Percentiles rank a stretch among this genome's conserved stretches.
Evolutionary conservation across 2,329 filamentous ascomycete genomes (phyloP).

Genomic region (Dactylellina haptotyla): DNA sequence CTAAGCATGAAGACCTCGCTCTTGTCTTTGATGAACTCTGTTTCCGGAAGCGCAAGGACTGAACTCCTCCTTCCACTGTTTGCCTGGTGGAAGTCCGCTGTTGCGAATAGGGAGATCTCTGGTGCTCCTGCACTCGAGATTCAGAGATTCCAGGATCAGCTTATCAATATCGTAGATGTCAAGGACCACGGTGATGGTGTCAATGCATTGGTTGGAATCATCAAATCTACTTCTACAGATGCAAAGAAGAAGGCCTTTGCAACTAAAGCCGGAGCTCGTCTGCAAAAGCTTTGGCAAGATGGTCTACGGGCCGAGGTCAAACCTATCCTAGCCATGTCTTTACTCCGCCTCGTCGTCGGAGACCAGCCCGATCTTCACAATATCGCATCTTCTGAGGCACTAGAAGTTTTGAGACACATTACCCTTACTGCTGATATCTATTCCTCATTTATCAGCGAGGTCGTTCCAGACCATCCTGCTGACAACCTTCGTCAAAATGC

Average conservation of each 20-base stretch:
- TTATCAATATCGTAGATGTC: slow-evolving; percentile 67
- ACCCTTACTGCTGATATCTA: slow-evolving; percentile 67
- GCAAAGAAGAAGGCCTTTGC: slow-evolving; percentile 37
- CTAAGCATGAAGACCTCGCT: slow-evolving; percentile 76
- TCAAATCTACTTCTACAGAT: slow-evolving; percentile 35
- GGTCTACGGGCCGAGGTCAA: slow-evolving; percentile 48
- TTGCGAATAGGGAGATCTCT: slow-evolving; percentile 65
- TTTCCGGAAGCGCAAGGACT: slow-evolving; percentile 78
- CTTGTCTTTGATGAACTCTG: slow-evolving; percentile 75
- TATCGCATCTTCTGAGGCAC: slow-evolving; percentile 69
- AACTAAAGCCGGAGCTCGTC: slow-evolving; percentile 50
- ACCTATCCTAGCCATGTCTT: slow-evolving; percentile 51
- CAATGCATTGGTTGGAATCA: slow-evolving; percentile 62
- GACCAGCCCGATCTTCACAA: slow-evolving; percentile 54
- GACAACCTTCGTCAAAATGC: slow-evolving; percentile 41
- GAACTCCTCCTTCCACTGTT: slow-evolving; percentile 80
- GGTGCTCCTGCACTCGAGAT: slow-evolving; percentile 63
- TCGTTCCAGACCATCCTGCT: slow-evolving; percentile 32
- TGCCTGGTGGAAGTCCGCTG: slow-evolving; percentile 72
- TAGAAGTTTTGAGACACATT: slow-evolving; percentile 77
- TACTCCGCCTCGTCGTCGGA: slow-evolving; percentile 53
- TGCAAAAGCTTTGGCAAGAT: slow-evolving; percentile 42
- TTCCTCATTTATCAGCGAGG: slow-evolving; percentile 38
- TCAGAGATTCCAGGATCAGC: slow-evolving; percentile 66
- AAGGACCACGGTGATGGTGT: slow-evolving; percentile 69